These are phyloP conservation scores for Phalaenopsis equestris DNA, from an alignment of 106 monocot species.

Conservation along the genomic window DNA sequence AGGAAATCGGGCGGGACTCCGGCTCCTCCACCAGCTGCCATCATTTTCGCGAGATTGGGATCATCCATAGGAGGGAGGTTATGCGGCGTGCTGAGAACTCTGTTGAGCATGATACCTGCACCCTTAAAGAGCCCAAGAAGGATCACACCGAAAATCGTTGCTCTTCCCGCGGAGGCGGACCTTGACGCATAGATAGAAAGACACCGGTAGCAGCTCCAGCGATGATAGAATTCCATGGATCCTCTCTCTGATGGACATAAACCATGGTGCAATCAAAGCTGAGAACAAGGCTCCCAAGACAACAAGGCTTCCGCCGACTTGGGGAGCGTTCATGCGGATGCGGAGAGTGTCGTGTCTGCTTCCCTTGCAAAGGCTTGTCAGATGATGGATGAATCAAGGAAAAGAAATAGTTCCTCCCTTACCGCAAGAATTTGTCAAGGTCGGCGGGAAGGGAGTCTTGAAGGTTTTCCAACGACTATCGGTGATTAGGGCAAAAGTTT, in stretches of 20 bases:
- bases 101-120: background rate
- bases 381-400: too few relatives aligned
- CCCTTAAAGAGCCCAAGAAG: slow-evolving; percentile 19
- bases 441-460: too few relatives aligned
- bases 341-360: too few relatives aligned
- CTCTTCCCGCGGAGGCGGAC: slow-evolving; percentile 38
- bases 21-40: background rate
- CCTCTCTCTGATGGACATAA: slow-evolving; percentile 66
- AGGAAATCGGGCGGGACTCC: background rate
- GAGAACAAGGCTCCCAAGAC: slow-evolving; percentile 83
- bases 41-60: slow-evolving; percentile 11
- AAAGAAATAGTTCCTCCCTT: too few relatives aligned
- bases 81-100: slow-evolving; percentile 9
- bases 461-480: too few relatives aligned
- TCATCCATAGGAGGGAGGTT: slow-evolving; percentile 14
- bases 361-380: too few relatives aligned
- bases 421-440: too few relatives aligned
- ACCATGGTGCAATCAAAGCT: slow-evolving; percentile 74
- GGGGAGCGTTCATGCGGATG: slow-evolving; percentile 65
- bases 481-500: too few relatives aligned
- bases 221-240: too few relatives aligned
- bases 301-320: slow-evolving; percentile 66
- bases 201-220: too few relatives aligned
- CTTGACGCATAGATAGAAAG: too few relatives aligned
- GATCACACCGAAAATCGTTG: slow-evolving; percentile 13